These are phyloP conservation scores for Pichia sp. DNA, from an alignment of 1,139 yeast genomes.

Conservation along the genomic window DNA sequence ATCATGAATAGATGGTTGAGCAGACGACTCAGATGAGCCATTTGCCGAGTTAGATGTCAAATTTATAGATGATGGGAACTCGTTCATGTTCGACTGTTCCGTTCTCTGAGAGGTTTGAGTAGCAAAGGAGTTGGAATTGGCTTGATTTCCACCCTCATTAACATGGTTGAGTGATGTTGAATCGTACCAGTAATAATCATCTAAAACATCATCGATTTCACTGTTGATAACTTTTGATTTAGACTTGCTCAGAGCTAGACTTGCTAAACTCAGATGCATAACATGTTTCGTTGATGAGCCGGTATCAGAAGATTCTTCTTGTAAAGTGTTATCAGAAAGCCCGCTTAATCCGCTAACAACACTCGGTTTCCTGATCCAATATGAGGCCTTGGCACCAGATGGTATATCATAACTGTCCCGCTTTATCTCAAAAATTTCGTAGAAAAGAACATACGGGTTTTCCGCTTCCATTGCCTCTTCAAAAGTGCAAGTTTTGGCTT, in stretches of 20 bases:
- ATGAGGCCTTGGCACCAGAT: conserved; percentile 20
- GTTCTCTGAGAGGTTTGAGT: too few relatives aligned
- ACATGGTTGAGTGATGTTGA: too few relatives aligned
- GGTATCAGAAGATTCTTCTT: conserved; percentile 5
- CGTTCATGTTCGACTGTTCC: too few relatives aligned
- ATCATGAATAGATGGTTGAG: too few relatives aligned
- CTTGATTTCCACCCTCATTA: too few relatives aligned
- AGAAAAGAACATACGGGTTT: conserved; percentile 68
- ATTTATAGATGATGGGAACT: not conserved
- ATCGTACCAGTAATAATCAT: conserved; percentile 46
- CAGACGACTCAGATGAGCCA: too few relatives aligned
- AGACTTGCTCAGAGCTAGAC: conserved; percentile 11
- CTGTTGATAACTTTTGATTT: conserved; percentile 10
- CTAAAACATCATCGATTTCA: conserved; percentile 35
- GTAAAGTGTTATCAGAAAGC: conserved; percentile 9
- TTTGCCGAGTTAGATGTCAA: not conserved
- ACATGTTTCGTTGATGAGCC: conserved; percentile 11
- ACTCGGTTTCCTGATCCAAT: conserved; percentile 19
- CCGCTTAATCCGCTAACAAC: conserved; percentile 10
- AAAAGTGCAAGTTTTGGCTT: conserved; percentile 46
- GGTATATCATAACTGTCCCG: conserved; percentile 20
- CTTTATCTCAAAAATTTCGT: conserved; percentile 45
- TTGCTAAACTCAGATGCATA: conserved; percentile 16
- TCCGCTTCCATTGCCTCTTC: conserved; percentile 52
- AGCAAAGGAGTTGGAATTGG: too few relatives aligned